Conservation (phyloP, 805 yeast genomes). For the Zygosaccharomyces kombuchaensis region DNA sequence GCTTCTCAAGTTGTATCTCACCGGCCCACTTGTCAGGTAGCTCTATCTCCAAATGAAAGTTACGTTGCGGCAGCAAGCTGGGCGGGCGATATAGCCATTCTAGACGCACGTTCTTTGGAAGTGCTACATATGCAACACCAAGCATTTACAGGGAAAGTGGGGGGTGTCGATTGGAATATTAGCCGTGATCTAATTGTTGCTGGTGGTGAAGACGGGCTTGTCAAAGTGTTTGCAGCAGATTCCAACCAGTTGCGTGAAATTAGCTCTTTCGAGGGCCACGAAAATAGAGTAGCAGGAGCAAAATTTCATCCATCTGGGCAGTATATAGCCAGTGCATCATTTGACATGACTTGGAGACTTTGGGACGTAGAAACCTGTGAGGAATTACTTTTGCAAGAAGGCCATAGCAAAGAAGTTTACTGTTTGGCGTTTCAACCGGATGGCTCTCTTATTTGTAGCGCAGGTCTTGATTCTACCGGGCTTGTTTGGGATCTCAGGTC, state of each 20-base stretch:
- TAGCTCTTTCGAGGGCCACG: slow-evolving; percentile 40
- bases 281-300: slow-evolving; percentile 54
- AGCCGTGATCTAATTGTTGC: slow-evolving; percentile 34
- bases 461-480: slow-evolving; percentile 71
- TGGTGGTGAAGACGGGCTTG: slow-evolving; percentile 45
- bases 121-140: slow-evolving; percentile 16
- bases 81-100: slow-evolving; percentile 64
- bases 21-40: slow-evolving; percentile 62
- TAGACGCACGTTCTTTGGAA: slow-evolving; percentile 41
- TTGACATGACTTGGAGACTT: slow-evolving; percentile 80
- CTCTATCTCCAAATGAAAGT: slow-evolving; percentile 39
- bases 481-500: slow-evolving; percentile 83
- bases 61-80: slow-evolving; percentile 70
- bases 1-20: slow-evolving; percentile 71
- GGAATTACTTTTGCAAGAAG: slow-evolving; percentile 71
- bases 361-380: slow-evolving; percentile 62
- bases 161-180: slow-evolving; percentile 66
- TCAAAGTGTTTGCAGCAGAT: slow-evolving; percentile 37
- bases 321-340: slow-evolving; percentile 65
- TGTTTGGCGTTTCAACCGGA: slow-evolving; percentile 63
- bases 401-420: slow-evolving; percentile 73
- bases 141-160: slow-evolving; percentile 55
- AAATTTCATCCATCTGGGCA: slow-evolving; percentile 62
- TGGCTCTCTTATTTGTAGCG: slow-evolving; percentile 72
- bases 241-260: slow-evolving; percentile 21